Evolutionary conservation across 2,329 filamentous ascomycete species (phyloP).

Genomic region (Phoma sp.): DNA sequence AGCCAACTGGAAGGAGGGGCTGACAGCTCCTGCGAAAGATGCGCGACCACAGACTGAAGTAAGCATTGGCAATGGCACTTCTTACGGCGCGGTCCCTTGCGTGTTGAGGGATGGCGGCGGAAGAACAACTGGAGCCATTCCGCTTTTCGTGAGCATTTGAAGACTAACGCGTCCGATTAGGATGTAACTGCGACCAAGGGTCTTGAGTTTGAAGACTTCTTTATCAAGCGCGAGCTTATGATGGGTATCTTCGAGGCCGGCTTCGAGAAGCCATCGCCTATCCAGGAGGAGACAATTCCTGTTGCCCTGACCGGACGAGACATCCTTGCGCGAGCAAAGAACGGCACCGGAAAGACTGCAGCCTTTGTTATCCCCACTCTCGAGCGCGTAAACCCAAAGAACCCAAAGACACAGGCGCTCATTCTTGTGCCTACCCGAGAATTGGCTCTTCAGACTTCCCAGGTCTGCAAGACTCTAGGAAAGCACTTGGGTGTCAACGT

Average conservation of each 20-base stretch:
- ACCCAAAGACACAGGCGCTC: constrained; percentile 93
- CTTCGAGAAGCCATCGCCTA: constrained; percentile 97
- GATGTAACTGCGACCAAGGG: constrained; percentile 99
- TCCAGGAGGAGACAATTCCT: constrained; percentile 98
- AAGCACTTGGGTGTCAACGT: constrained; percentile 98
- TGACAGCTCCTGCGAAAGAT: constrained; percentile 77
- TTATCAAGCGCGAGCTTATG: constrained; percentile 90
- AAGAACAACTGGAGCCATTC: background rate
- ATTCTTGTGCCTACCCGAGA: constrained; percentile 97
- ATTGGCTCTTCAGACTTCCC: constrained; percentile 95
- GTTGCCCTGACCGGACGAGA: constrained; percentile 95
- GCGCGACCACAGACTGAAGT: constrained; percentile 83
- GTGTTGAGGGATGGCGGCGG: background rate
- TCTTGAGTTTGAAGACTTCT: constrained; percentile 96
- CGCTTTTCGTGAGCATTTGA: background rate
- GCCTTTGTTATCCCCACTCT: constrained; percentile 96
- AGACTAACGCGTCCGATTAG: constrained; percentile 54
- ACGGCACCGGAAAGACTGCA: constrained; percentile 97
- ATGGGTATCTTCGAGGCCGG: constrained; percentile 99
- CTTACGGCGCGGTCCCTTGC: background rate
- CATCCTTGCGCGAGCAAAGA: constrained; percentile 95
- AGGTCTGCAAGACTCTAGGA: constrained; percentile 97
- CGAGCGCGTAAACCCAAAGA: constrained; percentile 95
- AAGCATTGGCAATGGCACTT: constrained; percentile 23
- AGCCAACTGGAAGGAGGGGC: constrained; percentile 75